These are phyloP conservation scores for Botrytis porri DNA, from an alignment of 2,329 filamentous ascomycete species.

Conservation along the genomic window DNA sequence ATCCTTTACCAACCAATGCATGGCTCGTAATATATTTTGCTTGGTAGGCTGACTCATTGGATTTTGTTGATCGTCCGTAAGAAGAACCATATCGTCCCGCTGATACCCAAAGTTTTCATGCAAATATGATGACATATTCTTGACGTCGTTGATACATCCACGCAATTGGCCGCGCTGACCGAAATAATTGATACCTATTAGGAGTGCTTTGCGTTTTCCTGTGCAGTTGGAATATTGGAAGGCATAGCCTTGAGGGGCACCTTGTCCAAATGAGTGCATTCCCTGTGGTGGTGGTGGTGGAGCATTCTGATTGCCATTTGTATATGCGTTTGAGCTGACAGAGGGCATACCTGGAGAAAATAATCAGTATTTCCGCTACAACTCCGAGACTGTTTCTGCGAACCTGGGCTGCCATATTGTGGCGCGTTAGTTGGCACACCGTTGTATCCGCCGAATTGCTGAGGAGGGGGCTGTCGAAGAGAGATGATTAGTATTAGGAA, in stretches of 20 bases:
- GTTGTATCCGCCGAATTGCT: slow-evolving; percentile 47
- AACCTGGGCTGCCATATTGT: slow-evolving; percentile 52
- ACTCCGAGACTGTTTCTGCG: slow-evolving; percentile 25
- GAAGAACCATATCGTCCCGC: slow-evolving; percentile 92
- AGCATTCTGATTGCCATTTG: slow-evolving; percentile 53
- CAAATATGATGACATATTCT: slow-evolving; percentile 92
- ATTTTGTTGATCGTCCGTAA: slow-evolving; percentile 96
- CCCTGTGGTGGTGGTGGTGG: slow-evolving; percentile 67
- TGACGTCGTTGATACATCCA: slow-evolving; percentile 95
- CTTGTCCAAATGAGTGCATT: slow-evolving; percentile 72
- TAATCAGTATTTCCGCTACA: slow-evolving; percentile 9
- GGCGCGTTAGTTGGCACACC: slow-evolving; percentile 39
- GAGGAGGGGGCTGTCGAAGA: slow-evolving; percentile 42
- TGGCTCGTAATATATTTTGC: slow-evolving; percentile 88
- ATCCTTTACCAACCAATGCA: slow-evolving; percentile 98
- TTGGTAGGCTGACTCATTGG: slow-evolving; percentile 97
- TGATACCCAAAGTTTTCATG: slow-evolving; percentile 89
- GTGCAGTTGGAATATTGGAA: slow-evolving; percentile 94
- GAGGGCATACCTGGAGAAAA: slow-evolving; percentile 42
- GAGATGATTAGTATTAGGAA: slow-evolving; percentile 9
- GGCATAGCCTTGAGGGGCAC: slow-evolving; percentile 74
- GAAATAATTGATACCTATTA: slow-evolving; percentile 98
- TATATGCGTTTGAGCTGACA: slow-evolving; percentile 51
- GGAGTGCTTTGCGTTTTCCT: slow-evolving; percentile 79
- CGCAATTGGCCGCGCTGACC: slow-evolving; percentile 84